Conservation (phyloP, 805 yeast genomes). For the Candida odintsovae region DNA sequence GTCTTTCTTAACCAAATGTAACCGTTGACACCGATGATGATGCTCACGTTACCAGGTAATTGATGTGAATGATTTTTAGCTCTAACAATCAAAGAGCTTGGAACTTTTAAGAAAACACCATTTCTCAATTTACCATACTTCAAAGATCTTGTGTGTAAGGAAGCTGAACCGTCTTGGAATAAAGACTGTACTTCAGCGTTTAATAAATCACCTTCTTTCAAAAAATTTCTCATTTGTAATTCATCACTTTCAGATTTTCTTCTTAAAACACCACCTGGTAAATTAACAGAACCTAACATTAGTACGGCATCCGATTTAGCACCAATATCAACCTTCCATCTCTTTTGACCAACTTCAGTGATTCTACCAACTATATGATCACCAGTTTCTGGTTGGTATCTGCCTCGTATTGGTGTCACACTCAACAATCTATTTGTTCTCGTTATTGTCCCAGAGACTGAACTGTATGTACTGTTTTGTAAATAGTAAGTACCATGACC, state of each 20-base stretch:
- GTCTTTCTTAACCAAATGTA: constrained; percentile 87
- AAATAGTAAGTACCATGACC: constrained; percentile 94
- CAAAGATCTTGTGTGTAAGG: constrained; percentile 90
- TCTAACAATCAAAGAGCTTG: constrained; percentile 75
- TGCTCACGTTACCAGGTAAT: constrained; percentile 90
- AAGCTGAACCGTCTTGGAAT: constrained; percentile 86
- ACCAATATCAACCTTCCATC: constrained; percentile 98
- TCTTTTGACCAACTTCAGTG: constrained; percentile 85
- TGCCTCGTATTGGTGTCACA: constrained; percentile 79
- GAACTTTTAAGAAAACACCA: constrained; percentile 78
- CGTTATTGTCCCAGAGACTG: constrained; percentile 88
- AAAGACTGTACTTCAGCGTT: constrained; percentile 95
- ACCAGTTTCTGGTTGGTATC: constrained; percentile 92
- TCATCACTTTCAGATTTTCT: constrained; percentile 95
- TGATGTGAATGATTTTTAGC: constrained; percentile 83
- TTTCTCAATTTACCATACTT: constrained; percentile 93
- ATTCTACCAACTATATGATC: constrained; percentile 94
- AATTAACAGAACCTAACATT: constrained; percentile 90
- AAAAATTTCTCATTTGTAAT: constrained; percentile 87
- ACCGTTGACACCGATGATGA: constrained; percentile 92
- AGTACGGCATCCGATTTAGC: constrained; percentile 89
- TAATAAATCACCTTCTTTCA: constrained; percentile 92
- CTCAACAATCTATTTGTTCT: constrained; percentile 82
- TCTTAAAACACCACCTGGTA: constrained; percentile 95
- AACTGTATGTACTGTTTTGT: constrained; percentile 71